Percentiles rank a stretch among this genome's conserved stretches.
Conservation (phyloP, 768 basidiomycete genomes). For the Neoboletus brunneissimus region DNA sequence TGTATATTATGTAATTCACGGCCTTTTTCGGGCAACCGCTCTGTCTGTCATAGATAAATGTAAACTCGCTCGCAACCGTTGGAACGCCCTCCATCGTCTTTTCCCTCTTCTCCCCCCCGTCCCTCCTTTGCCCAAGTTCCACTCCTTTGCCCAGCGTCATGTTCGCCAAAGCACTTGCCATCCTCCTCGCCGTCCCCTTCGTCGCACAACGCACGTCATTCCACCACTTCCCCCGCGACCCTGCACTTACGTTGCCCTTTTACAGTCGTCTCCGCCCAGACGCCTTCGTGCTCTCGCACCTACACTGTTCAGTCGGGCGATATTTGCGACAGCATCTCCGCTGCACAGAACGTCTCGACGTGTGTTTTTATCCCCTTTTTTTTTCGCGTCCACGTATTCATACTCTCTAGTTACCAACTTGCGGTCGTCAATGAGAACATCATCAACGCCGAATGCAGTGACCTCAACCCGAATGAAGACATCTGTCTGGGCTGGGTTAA, state of each 20-base stretch:
- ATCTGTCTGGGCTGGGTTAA: constrained; percentile 62
- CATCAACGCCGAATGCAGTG: constrained; percentile 55
- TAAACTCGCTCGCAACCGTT: background rate
- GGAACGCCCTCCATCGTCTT: background rate
- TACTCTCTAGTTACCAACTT: constrained; percentile 62
- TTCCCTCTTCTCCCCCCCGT: background rate
- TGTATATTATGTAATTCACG: constrained; percentile 14
- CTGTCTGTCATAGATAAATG: background rate
- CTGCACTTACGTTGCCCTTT: constrained; percentile 3
- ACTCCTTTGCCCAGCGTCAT: constrained; percentile 27
- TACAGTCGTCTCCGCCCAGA: constrained; percentile 27
- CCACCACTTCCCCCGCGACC: background rate
- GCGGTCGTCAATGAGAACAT: constrained; percentile 52
- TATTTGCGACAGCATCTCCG: constrained; percentile 70
- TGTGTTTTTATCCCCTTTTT: constrained; percentile 33
- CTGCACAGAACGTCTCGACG: constrained; percentile 62
- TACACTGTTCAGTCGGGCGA: constrained; percentile 64
- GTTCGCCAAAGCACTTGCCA: constrained; percentile 38
- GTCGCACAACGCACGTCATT: constrained; percentile 42
- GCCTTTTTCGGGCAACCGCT: constrained; percentile 1
- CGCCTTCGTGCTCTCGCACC: constrained; percentile 52
- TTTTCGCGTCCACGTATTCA: background rate
- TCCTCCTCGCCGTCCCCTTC: constrained; percentile 46
- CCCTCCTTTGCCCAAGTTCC: constrained; percentile 17
- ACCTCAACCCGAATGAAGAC: constrained; percentile 47